These are phyloP conservation scores for Cutaneotrichosporon sp. DNA, from an alignment of 1,284 basidiomycete species.

Conservation along the genomic window DNA sequence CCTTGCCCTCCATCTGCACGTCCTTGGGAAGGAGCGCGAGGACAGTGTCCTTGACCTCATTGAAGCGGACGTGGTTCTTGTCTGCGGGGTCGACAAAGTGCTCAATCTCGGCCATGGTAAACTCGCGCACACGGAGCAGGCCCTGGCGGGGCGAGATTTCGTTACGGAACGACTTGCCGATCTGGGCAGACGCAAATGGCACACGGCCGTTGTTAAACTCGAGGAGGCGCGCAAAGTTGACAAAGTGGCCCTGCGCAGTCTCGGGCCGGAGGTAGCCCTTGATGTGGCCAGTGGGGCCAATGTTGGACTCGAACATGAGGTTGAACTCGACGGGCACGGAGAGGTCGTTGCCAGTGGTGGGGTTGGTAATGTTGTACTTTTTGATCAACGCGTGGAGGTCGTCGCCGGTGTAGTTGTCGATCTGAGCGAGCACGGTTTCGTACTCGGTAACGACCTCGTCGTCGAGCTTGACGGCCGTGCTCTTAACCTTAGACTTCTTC, in stretches of 20 bases:
- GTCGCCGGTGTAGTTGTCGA: constrained; percentile 91
- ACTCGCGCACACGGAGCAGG: constrained; percentile 94
- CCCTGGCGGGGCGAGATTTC: constrained; percentile 97
- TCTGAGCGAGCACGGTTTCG: constrained; percentile 78
- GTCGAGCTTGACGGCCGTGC: constrained; percentile 70
- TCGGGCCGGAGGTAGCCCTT: constrained; percentile 96
- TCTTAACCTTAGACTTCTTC: constrained; percentile 79
- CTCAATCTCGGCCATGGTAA: constrained; percentile 99
- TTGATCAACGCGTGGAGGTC: constrained; percentile 85
- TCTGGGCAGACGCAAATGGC: constrained; percentile 96
- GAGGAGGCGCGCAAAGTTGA: constrained; percentile 94
- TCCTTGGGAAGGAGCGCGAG: constrained; percentile 79
- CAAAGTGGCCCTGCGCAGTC: constrained; percentile 98
- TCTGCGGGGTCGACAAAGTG: constrained; percentile 95
- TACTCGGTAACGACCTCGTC: constrained; percentile 77
- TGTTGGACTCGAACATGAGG: constrained; percentile 96
- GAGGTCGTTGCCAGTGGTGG: constrained; percentile 89
- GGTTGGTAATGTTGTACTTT: constrained; percentile 80
- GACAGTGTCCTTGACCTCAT: constrained; percentile 72
- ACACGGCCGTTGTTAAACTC: constrained; percentile 97
- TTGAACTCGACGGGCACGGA: constrained; percentile 95
- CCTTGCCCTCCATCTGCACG: constrained; percentile 75
- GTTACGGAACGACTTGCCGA: constrained; percentile 95
- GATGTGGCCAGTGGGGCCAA: constrained; percentile 96
- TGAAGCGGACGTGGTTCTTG: constrained; percentile 84